Conservation (phyloP, 768 basidiomycete genomes). For the Kwoniella heveanensis region DNA sequence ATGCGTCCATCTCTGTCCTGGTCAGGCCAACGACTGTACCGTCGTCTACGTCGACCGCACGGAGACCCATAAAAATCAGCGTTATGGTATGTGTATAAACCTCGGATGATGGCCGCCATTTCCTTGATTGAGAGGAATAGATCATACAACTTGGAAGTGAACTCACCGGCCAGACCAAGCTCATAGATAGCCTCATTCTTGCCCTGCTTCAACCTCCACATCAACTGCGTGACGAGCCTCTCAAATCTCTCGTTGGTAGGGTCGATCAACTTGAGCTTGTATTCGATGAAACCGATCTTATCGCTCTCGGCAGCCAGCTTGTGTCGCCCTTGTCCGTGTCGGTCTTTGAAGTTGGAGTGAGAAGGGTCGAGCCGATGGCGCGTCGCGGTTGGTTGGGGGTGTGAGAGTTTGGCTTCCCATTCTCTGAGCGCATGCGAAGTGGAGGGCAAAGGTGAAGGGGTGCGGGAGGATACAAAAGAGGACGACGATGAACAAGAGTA, state of each 20-base stretch:
- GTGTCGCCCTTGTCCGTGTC: slow-evolving; percentile 5
- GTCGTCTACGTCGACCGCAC: slow-evolving; percentile 61
- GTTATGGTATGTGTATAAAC: no score
- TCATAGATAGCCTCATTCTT: slow-evolving; percentile 83
- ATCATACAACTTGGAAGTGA: no score
- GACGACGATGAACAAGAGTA: not conserved
- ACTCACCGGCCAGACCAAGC: slow-evolving; percentile 63
- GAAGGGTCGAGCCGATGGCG: slow-evolving; percentile 34
- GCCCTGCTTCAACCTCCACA: slow-evolving; percentile 88
- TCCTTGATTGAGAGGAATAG: no score
- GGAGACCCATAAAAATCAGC: not conserved
- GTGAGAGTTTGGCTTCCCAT: slow-evolving; percentile 35
- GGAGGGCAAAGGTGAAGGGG: not conserved
- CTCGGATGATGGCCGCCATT: no score
- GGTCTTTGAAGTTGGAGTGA: no score
- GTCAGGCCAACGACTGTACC: slow-evolving; percentile 80
- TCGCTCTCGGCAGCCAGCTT: slow-evolving; percentile 52
- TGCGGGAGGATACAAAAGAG: slow-evolving; percentile 3
- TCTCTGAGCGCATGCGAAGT: slow-evolving; percentile 38
- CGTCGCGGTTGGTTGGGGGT: slow-evolving; percentile 21
- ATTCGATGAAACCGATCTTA: slow-evolving; percentile 80
- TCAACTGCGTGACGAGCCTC: slow-evolving; percentile 84
- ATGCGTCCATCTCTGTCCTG: slow-evolving; percentile 72
- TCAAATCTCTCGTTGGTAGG: slow-evolving; percentile 63
- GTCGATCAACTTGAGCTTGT: slow-evolving; percentile 84